Conservation (phyloP, 768 basidiomycete genomes). For the Russula brevipes region DNA sequence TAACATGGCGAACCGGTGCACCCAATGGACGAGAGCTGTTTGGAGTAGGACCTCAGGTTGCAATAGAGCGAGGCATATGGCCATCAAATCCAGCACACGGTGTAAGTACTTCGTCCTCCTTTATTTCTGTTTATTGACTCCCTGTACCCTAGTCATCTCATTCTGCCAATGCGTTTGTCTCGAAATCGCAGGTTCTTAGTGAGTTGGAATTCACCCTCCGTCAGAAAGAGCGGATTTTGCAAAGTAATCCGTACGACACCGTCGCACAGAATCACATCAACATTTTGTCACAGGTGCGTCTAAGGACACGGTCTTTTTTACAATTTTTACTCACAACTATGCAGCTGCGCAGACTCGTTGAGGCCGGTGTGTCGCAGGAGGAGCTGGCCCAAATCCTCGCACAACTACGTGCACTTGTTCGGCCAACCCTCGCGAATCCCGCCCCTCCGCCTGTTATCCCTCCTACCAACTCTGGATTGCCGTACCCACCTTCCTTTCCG, state of each 20-base stretch:
- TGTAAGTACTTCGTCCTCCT: slow-evolving; percentile 33
- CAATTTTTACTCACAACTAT: slow-evolving; percentile 16
- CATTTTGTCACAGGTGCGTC: slow-evolving; percentile 73
- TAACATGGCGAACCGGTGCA: slow-evolving; percentile 89
- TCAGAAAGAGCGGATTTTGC: slow-evolving; percentile 71
- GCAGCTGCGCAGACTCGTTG: slow-evolving; percentile 67
- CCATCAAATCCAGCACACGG: slow-evolving; percentile 40
- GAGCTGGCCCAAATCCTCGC: slow-evolving; percentile 71
- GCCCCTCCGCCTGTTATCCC: slow-evolving; percentile 17
- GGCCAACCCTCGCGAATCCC: slow-evolving; percentile 30
- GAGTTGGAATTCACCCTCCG: slow-evolving; percentile 79
- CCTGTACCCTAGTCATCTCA: slow-evolving; percentile 27
- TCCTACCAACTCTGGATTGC: slow-evolving; percentile 12
- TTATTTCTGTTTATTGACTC: background rate
- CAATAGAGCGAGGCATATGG: slow-evolving; percentile 84
- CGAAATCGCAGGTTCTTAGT: slow-evolving; percentile 73
- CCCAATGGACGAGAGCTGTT: slow-evolving; percentile 81
- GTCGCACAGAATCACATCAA: slow-evolving; percentile 64
- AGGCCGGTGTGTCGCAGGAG: slow-evolving; percentile 73
- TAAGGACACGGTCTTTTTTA: background rate
- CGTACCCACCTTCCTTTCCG: slow-evolving; percentile 26
- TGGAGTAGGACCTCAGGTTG: slow-evolving; percentile 68
- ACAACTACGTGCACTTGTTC: slow-evolving; percentile 61
- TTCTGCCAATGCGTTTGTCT: slow-evolving; percentile 46
- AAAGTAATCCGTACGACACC: slow-evolving; percentile 68